Percentiles rank a stretch among this genome's conserved stretches.
Conservation (phyloP, 306 rosid genomes). For the Abrus precatorius region DNA sequence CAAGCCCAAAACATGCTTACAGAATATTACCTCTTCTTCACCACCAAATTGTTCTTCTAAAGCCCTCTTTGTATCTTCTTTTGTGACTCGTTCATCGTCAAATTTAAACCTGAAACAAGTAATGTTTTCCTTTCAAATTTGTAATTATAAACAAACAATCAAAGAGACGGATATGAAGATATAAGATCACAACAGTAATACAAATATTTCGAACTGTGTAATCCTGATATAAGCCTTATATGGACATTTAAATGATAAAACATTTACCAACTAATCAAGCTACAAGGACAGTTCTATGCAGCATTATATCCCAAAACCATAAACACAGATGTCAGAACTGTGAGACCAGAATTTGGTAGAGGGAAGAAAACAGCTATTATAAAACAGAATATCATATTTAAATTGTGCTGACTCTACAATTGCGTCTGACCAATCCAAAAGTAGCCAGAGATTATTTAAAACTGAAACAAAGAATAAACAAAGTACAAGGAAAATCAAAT, state of each 20-base stretch:
- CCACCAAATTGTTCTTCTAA: conserved; percentile 97
- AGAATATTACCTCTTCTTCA: conserved; percentile 81
- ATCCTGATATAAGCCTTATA: not conserved
- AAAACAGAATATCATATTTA: conserved; percentile 18
- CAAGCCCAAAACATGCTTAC: conserved; percentile 10
- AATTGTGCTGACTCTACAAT: not conserved
- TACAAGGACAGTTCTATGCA: conserved; percentile 5
- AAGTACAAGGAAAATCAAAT: not conserved
- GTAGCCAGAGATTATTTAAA: conserved; percentile 12
- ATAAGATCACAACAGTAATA: not conserved
- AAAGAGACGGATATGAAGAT: conserved; percentile 18
- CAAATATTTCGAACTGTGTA: conserved; percentile 1
- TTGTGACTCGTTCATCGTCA: conserved; percentile 94
- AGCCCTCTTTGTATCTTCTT: conserved; percentile 87
- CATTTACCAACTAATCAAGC: conserved; percentile 13
- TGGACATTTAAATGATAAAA: conserved; percentile 6
- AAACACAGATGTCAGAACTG: not conserved
- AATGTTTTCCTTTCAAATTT: conserved; percentile 20
- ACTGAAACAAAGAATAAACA: not conserved
- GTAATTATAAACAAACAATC: conserved; percentile 2
- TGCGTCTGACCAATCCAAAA: not conserved
- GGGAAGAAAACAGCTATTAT: not conserved
- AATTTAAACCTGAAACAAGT: conserved; percentile 74
- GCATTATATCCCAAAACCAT: not conserved
- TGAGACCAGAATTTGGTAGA: not conserved